Evolutionary conservation across 2,329 filamentous ascomycete genomes (phyloP), one percentile per base, ranked within the genome.

Genomic region (Balansia obtecta): DNA sequence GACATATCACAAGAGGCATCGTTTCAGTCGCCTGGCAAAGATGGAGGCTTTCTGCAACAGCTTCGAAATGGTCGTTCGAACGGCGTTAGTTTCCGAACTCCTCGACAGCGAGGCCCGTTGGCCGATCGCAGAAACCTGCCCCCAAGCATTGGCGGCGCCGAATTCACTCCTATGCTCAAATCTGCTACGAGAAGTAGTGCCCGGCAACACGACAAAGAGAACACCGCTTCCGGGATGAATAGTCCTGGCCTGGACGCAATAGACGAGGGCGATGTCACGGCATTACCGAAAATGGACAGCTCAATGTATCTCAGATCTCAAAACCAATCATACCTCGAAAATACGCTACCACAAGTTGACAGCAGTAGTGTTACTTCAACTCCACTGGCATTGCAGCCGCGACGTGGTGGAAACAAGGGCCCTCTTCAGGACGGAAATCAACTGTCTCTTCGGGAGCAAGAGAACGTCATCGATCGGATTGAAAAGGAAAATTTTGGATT

Each of bases 401-500:
- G 83, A 51, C 76, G 77, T 53, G 75, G 75, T 48, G 79, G 76
- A 44, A 76, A 75, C 49, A 82, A 81, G 49, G 84, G 82, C 1
- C 79, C 87, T 4, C 68, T 95, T 38, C 84, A 90, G 54, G 85
- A 93, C 58, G 89, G 89, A 18, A 95, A 96, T 59, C 85, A 94
- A 62, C 76, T 96, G 58, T 95, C 93, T 1, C 69, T 98, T 52
- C 83, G 89, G 54, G 93, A 98, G 63, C 93, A 98, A 66, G 93
- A 97, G 68, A 89, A 88, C 58, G 86, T 93, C 57, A 91, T 98
- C 58, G 88, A 96, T 69, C 87, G 87, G 62, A 91, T 98, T 59
- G 89, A 96, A 63, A 98, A 98, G 71, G 93, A 97, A 63, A 98
- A 98, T 63, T 98, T 97, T 63, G 88, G 88, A 22, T 75, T 98